Evolutionary conservation across 768 basidiomycete species (phyloP).

Genomic region (Hericium coralloides): DNA sequence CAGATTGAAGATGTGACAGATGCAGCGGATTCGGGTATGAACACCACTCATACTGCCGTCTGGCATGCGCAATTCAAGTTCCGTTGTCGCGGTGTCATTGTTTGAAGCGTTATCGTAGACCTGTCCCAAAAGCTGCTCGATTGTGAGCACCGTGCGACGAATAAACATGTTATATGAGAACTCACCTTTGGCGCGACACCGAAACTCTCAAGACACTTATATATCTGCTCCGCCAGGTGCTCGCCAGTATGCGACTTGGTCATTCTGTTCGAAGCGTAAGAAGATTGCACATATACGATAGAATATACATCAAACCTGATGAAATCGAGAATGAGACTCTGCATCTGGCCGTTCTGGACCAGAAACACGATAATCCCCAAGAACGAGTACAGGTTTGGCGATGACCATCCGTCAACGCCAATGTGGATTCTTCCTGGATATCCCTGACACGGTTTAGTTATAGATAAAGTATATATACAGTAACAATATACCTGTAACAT

Average conservation of each 20-base stretch:
- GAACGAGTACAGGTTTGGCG: slow-evolving; percentile 17
- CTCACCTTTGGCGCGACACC: slow-evolving; percentile 5
- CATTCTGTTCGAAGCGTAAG: no score
- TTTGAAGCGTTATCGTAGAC: neutral
- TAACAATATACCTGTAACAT: neutral
- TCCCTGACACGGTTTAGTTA: neutral
- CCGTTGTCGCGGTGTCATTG: neutral
- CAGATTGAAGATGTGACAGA: slow-evolving; percentile 1
- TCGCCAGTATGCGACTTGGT: slow-evolving; percentile 5
- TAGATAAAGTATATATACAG: neutral
- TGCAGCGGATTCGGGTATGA: neutral
- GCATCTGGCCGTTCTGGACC: no score
- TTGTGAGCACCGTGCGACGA: neutral
- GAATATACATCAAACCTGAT: neutral
- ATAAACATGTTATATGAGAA: neutral
- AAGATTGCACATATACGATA: no score
- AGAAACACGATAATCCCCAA: slow-evolving; percentile 20
- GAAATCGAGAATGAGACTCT: slow-evolving; percentile 1
- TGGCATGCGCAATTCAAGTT: neutral
- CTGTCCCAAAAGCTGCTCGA: neutral
- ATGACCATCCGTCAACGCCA: slow-evolving; percentile 13
- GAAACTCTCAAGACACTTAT: neutral
- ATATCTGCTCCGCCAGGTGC: slow-evolving; percentile 1
- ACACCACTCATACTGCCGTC: neutral
- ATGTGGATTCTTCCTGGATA: slow-evolving; percentile 17